Evolutionary conservation across 202 grass and related monocot genomes (phyloP).

Genomic region (Setaria italica): DNA sequence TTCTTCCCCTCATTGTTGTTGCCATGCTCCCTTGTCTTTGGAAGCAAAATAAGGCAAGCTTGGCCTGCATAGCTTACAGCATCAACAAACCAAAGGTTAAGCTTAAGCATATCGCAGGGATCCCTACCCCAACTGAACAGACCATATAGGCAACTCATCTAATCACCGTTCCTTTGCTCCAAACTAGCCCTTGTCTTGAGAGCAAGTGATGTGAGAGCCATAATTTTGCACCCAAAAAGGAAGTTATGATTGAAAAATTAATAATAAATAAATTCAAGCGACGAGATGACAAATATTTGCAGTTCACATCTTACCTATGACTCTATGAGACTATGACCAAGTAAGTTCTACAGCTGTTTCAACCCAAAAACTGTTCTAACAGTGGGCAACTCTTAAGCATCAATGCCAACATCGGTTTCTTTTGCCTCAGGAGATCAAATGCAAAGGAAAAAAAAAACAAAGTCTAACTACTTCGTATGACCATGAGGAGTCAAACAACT

Average conservation of each 20-base stretch:
- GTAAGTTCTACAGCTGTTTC: slow-evolving; percentile 39
- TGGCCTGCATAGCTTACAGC: background rate
- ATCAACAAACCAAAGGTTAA: background rate
- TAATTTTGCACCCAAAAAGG: background rate
- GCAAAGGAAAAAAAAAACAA: slow-evolving; percentile 13
- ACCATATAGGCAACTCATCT: background rate
- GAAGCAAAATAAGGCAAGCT: background rate
- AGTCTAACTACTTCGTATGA: slow-evolving; percentile 47
- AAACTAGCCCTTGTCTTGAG: background rate
- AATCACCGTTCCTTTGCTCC: background rate
- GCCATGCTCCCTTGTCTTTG: background rate
- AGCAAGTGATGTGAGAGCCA: background rate
- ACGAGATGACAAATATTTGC: slow-evolving; percentile 35
- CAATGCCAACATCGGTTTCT: slow-evolving; percentile 1
- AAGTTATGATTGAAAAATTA: background rate
- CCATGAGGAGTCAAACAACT: slow-evolving; percentile 28
- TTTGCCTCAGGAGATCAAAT: slow-evolving; percentile 31
- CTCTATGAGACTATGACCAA: slow-evolving; percentile 32
- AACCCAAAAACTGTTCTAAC: slow-evolving; percentile 37
- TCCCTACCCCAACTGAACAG: background rate
- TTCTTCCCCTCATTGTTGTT: too few species aligned
- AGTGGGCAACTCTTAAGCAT: slow-evolving; percentile 31
- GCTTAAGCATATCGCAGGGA: too few species aligned
- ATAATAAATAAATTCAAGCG: slow-evolving; percentile 22
- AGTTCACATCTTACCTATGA: slow-evolving; percentile 28